Evolutionary conservation across 768 basidiomycete genomes (phyloP), one percentile per base, ranked within the genome.

Genomic region (Ephemerocybe angulata): DNA sequence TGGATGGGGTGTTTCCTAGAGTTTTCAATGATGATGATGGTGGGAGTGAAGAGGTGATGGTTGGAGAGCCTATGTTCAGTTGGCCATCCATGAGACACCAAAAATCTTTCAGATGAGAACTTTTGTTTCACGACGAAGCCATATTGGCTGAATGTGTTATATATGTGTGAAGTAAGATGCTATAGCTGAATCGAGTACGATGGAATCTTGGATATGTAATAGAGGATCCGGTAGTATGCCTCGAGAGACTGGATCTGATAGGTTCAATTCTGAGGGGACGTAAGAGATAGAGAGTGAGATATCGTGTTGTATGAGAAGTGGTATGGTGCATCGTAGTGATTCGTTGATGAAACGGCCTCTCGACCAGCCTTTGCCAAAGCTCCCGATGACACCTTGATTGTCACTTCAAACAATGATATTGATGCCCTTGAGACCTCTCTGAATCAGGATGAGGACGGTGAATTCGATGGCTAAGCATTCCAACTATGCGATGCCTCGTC

Each of bases 341-440:
- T 44, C 11, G 25, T 67, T 67, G 0, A 62, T 55, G 33, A 60
- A 43, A 8, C 41, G 40, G 27, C 65, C 66, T 1, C 57, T 30
- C 2, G 61, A 56, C 0, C 58, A 41, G 3, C 65, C 63, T 41
- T 63, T 59, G 11, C 54, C n/a, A 1, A 65, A 54, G 2, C 68
- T 66, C 0, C 67, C 66, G 10, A 77, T 67, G 1, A 71, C 64
- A 0, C 70, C 74, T 21, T 62, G 53, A 47, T 78, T 75, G 51
- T 77, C 69, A 0, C 65, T 70, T 10, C 54, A 60, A 1, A 77
- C 55, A 0, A 62, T 17, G 0, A 76, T 7, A n/a, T 74, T 62
- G 3, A 29, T 55, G 28, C 69, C 47, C 0, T 28, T 10, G 21
- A 64, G 52, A 8, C 53, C 56, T 8, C 30, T 13, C 10, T 44